Evolutionary conservation across 495 filamentous ascomycete species (phyloP).

Genomic region (Penicillium daleae): DNA sequence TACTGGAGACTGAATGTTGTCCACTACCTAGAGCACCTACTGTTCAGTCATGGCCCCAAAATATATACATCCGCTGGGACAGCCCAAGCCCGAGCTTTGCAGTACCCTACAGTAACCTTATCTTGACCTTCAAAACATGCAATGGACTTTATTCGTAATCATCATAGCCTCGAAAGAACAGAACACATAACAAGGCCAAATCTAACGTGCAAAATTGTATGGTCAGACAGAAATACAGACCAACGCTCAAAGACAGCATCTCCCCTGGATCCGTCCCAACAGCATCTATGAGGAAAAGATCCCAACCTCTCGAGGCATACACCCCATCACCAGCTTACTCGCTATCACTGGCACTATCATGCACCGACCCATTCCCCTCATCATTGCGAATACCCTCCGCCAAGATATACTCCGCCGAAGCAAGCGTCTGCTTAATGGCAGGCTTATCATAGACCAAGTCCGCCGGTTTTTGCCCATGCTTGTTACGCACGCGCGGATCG

Average conservation of each 20-base stretch:
- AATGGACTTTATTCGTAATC: constrained; percentile 16
- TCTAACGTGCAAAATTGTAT: constrained; percentile 12
- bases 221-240: constrained; percentile 1
- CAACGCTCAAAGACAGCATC: constrained; percentile 12
- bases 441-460: constrained; percentile 59
- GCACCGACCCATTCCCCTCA: constrained; percentile 34
- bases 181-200: constrained; percentile 11
- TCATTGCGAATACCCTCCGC: constrained; percentile 45
- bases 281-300: neutral
- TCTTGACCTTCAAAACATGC: neutral
- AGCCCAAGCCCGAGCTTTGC: no score
- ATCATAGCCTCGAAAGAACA: constrained; percentile 13
- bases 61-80: neutral
- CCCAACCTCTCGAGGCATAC: neutral
- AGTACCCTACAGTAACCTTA: no score
- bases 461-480: constrained; percentile 48
- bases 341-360: constrained; percentile 49
- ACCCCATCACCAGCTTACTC: constrained; percentile 33
- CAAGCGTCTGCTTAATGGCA: constrained; percentile 67
- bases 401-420: constrained; percentile 75
- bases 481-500: constrained; percentile 62
- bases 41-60: no score
- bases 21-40: no score
- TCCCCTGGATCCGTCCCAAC: neutral
- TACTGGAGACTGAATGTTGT: no score